Evolutionary conservation across 306 rosid genomes (phyloP), one percentile per base, ranked within the genome.

Genomic region (Castanea sativa): DNA sequence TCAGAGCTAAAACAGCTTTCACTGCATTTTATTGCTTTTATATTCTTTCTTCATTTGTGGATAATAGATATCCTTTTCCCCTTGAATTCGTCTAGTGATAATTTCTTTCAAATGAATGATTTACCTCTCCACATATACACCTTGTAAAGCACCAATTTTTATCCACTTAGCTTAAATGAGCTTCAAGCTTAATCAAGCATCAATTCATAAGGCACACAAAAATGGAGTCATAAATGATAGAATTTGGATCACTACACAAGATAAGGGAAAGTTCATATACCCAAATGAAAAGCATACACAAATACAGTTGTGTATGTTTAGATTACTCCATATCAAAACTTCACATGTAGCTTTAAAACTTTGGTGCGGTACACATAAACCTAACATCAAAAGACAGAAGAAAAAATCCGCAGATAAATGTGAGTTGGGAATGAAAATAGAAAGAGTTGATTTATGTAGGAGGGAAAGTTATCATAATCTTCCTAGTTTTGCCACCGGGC

Each of bases 401-500:
- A 67, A 1, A 20, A 71, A 67, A 19, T 67, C 27, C 45, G 8
- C 11, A 41, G 45, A 41, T 4, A 41, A 41, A 71, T 13, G 59
- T 5, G 0, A 13, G 41, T 23, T 7, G 38, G 21, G 2, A 25
- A 55, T 2, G 27, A 55, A 29, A 19, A 6, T 55, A 32, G 77
- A 55, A 79, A 75, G 64, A 25, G 63, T 25, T 69, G 60, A 72
- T 77, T 33, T 63, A 58, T 16, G 75, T 52, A 60, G 65, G 41
- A 45, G 9, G 53, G 4, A 60, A 55, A 63, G 56, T 25, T 58
- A 25, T 55, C 52, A 23, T 76, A 53, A 80, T 20, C 11, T 67
- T 77, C 70, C 80, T 74, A 74, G 77, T 53, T 27, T 52, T 73
- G 70, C 76, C 69, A 71, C 12, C 8, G 9, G 61, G 75, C 68